A percentile compares a stretch with the other conserved stretches of the same genome.
These are phyloP conservation scores for Craspedostauros australis DNA, from an alignment of 108 stramenopile genomes.

Conservation along the genomic window DNA sequence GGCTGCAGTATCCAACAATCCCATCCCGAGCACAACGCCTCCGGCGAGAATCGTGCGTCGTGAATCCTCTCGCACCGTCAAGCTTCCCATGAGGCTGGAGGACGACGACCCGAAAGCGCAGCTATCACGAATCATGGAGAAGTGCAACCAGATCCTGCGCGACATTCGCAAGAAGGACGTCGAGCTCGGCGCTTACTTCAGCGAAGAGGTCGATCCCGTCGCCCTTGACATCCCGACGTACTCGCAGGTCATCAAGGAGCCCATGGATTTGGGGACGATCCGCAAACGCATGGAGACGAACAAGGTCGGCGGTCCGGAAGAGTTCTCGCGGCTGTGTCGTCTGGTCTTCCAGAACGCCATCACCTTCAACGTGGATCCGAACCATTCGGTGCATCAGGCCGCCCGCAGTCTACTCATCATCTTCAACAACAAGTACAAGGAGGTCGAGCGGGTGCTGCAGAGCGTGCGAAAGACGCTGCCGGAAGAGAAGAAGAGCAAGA, in stretches of 20 bases:
- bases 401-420: constrained; percentile 62
- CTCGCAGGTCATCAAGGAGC: constrained; percentile 76
- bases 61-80: constrained; percentile 65
- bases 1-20: neutral
- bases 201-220: constrained; percentile 90
- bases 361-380: constrained; percentile 85
- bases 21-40: too few relatives aligned
- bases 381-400: constrained; percentile 75
- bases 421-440: constrained; percentile 72
- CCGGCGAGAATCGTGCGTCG: constrained; percentile 40
- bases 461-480: constrained; percentile 43
- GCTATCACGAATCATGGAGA: constrained; percentile 56
- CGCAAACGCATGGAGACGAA: constrained; percentile 64
- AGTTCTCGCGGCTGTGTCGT: constrained; percentile 81
- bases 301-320: constrained; percentile 61
- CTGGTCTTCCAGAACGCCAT: constrained; percentile 93
- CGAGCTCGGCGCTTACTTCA: constrained; percentile 58
- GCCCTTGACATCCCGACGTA: constrained; percentile 91
- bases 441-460: constrained; percentile 56
- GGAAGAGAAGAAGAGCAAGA: constrained; percentile 54
- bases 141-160: constrained; percentile 57
- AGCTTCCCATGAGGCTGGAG: constrained; percentile 67
- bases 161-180: constrained; percentile 59
- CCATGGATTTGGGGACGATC: constrained; percentile 96
- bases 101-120: constrained; percentile 78